Conservation (phyloP, 106 monocot species). For the Acanthochlamys bracteata region DNA sequence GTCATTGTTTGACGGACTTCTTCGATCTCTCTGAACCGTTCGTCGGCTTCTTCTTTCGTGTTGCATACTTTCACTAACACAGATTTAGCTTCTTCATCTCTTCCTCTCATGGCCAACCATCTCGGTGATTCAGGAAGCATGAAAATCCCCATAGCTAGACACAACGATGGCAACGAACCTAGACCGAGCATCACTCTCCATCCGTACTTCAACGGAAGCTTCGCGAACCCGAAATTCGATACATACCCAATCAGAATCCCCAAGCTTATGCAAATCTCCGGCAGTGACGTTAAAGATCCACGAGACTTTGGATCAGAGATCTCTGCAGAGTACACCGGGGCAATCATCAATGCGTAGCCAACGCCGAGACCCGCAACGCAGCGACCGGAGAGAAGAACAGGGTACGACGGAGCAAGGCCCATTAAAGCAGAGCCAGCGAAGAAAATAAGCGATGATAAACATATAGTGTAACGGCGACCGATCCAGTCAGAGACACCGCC, state of each 20-base stretch:
- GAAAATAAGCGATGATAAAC: conserved; percentile 18
- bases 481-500: conserved; percentile 25
- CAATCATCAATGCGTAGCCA: conserved; percentile 36
- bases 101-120: conserved; percentile 43
- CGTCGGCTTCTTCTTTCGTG: conserved; percentile 22
- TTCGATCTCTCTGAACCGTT: conserved; percentile 19
- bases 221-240: conserved; percentile 29
- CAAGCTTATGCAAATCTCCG: conserved; percentile 31
- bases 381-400: conserved; percentile 24
- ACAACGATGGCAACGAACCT: conserved; percentile 23
- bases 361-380: conserved; percentile 26
- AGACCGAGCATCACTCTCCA: conserved; percentile 48
- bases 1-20: no score
- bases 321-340: conserved; percentile 39
- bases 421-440: conserved; percentile 20
- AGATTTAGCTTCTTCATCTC: conserved; percentile 10
- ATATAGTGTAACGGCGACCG: conserved; percentile 25
- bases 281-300: conserved; percentile 37
- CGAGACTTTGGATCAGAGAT: conserved; percentile 22
- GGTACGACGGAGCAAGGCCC: conserved; percentile 20
- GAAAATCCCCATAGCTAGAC: conserved; percentile 15
- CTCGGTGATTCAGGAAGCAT: conserved; percentile 47
- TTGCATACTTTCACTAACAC: conserved; percentile 27
- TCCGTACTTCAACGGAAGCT: conserved; percentile 19
- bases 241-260: conserved; percentile 44